Evolutionary conservation across 2,329 filamentous ascomycete genomes (phyloP), one percentile per base, ranked within the genome.

Genomic region (Cylindrodendrum hubeiense): DNA sequence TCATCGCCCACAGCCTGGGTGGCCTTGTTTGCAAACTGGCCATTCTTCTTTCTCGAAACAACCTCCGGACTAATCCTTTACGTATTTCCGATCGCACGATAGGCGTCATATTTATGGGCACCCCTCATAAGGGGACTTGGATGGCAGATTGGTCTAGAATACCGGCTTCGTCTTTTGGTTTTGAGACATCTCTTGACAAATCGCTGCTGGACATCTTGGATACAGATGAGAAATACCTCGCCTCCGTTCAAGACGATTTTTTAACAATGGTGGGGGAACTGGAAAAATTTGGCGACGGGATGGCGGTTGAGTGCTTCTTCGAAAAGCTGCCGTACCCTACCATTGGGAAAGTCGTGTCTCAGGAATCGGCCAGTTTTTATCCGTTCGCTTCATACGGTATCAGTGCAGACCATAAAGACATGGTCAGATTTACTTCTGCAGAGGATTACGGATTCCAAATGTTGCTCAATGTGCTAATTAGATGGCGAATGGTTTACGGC

Each of bases 81-180:
- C 60, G 43, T 15, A 69, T 83, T 0, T 76, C 78, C 43, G 34
- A 74, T 6, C 66, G 21, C 19, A 67, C 62, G 5, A 66, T 56
- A 15, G 79, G 76, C 10, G 69, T 82, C 19, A 34, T 72, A 6
- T 82, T 82, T 58, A 76, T 82, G 70, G 79, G 80, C 4, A 81
- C 79, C 2, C 80, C 80, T 19, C 78, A 82, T 60, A 70, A 52
- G 17, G 79, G 79, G 3, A 69, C 77, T 0, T 76, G 73, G 74
- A 70, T 79, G 61, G 79, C 79, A 0, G 53, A 76, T 30, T 81
- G 77, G 79, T 73, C 73, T 0, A 71, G 65, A 12, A 74, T 78
- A 17, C 73, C 74, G 0, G 76, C 67, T 21, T 64, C 61, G 2
- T 66, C 66, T 19, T 54, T 81, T 1, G 76, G 77, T 2, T 5